phyloP scores from a whole-genome alignment of 2,329 filamentous ascomycete species.

The Aspergillus terreus region DNA sequence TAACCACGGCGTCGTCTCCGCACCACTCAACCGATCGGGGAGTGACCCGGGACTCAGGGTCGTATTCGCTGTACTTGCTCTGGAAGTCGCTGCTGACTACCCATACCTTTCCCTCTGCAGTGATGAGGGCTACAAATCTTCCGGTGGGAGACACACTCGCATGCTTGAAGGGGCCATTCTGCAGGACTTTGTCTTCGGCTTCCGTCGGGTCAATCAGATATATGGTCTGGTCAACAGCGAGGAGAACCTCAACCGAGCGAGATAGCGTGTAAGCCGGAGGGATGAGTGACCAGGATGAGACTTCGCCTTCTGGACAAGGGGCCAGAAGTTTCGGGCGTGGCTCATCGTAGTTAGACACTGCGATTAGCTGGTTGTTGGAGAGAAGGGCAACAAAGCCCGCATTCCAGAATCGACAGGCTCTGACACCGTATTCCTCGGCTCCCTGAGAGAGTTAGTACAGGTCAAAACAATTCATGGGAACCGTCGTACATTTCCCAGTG shows the following conservation, averaged over 20 bases:
- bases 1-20: constrained; percentile 85
- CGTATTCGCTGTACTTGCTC: constrained; percentile 84
- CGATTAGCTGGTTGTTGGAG: constrained; percentile 79
- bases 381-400: constrained; percentile 90
- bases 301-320: constrained; percentile 68
- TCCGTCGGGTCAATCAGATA: constrained; percentile 85
- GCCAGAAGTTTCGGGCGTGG: constrained; percentile 82
- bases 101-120: constrained; percentile 77
- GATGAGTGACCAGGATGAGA: constrained; percentile 86
- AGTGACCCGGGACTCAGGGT: constrained; percentile 77
- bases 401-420: constrained; percentile 86
- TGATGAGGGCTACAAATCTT: constrained; percentile 82
- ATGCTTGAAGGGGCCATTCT: constrained; percentile 88
- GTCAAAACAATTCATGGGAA: too few species aligned
- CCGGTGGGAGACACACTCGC: constrained; percentile 89
- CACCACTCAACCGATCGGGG: constrained; percentile 94
- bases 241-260: constrained; percentile 83
- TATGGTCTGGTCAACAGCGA: constrained; percentile 80
- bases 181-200: constrained; percentile 83
- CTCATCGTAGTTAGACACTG: constrained; percentile 86
- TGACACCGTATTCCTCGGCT: constrained; percentile 81
- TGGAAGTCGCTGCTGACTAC: constrained; percentile 96
- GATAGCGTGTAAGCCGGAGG: constrained; percentile 85
- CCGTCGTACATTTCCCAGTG: constrained; percentile 66
- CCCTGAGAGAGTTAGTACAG: constrained; percentile 46